Evolutionary conservation across 1,284 basidiomycete species (phyloP), one percentile per base, ranked within the genome.

Genomic region (Leccinum fallax): DNA sequence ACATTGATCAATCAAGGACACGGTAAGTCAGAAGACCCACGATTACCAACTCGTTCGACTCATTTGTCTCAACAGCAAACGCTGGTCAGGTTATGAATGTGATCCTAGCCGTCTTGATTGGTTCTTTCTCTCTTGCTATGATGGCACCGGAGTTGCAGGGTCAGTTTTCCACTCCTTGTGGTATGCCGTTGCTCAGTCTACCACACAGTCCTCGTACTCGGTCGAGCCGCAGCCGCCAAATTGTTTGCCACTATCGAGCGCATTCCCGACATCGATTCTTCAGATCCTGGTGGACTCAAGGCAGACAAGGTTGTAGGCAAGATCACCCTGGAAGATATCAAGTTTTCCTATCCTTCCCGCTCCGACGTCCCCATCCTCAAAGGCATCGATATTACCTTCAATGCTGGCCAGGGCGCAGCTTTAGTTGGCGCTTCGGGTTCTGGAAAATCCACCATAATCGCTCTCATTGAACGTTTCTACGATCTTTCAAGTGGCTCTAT

Each of bases 31-130:
- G 48, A 26, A 5, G 46, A 4, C 28, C 24, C 9, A 26, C 32
- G 19, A 24, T 43, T 2, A 5, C 55, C 40, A 58, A n/a, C 48
- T 16, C 79, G 82, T 43, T 59, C 62, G 46, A 48, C 21, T 48
- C 21, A 24, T 48, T 8, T 48, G 13, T 48, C 13, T 48, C 38
- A 1, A 51, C 66, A 85, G 87, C 90, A 52, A 77, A 79, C 57
- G 77, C 90, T 19, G 93, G 93, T 24, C 69, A 82, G 43, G 85
- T 96, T 58, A 84, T 96, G 64, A 95, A 91, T 67, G 93, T 95
- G 48, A 88, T 95, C 76, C 77, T 95, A 71, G 86, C 94, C 32
- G 86, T 95, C 68, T 79, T 97, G 38, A 94, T 95, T 67, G 94
- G 94, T 71, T 93, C 93, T 1, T 94, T 96, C 46, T 13, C 10